Evolutionary conservation across 352 stramenopile genomes (phyloP).

Genomic region (Globisporangium viniferum): DNA sequence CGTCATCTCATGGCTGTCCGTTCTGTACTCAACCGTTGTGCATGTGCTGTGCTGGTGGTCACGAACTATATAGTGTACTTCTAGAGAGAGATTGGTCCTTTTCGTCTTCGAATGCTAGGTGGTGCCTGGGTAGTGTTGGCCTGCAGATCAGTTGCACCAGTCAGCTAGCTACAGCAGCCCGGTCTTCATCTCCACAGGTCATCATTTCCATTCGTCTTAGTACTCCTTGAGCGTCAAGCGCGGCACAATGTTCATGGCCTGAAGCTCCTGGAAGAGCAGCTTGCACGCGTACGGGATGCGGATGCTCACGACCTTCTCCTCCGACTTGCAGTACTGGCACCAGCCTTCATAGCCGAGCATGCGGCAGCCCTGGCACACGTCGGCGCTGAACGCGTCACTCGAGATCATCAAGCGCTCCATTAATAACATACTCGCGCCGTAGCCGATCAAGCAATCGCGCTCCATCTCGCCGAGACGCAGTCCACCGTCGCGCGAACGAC

Average conservation of each 20-base stretch:
- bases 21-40: not conserved
- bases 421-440: conserved; percentile 98
- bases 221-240: conserved; percentile 96
- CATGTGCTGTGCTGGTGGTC: not conserved
- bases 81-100: conserved; percentile 1
- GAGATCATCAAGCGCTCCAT: conserved; percentile 99
- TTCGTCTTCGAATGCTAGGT: not conserved
- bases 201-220: conserved; percentile 29
- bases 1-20: not conserved
- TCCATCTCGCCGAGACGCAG: conserved; percentile 99
- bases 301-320: conserved; percentile 97
- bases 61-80: conserved; percentile 12
- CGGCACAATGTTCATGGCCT: conserved; percentile 99
- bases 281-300: conserved; percentile 99
- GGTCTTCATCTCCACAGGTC: not conserved
- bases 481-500: conserved; percentile 96
- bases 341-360: conserved; percentile 97
- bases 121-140: not conserved
- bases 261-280: conserved; percentile 97
- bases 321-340: conserved; percentile 98
- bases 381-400: conserved; percentile 98
- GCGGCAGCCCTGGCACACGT: conserved; percentile 97
- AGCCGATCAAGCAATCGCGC: conserved; percentile 99
- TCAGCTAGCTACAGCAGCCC: not conserved
- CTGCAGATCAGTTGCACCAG: not conserved